Base-by-base conservation (phyloP, 805 yeast genomes). In the Candida xiaguanensis region DNA sequence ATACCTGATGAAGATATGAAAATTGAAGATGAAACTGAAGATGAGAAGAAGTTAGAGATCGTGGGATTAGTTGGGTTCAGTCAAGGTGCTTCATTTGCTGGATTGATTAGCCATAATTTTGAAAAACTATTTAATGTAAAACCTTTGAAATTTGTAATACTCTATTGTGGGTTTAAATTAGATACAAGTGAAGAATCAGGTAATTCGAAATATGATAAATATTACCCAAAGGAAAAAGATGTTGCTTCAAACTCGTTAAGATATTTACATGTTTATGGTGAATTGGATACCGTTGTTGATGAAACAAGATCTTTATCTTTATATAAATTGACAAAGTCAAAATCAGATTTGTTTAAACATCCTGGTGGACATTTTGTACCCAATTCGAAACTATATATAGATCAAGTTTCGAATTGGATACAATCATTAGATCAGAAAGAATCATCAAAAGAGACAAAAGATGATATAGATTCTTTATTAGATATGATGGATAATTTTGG, bases 341-440 rank as follows among this genome's bases (percentile, higher is more conserved):
- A 73, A 27, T 77, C 82, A 38, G 74, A 75, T 38, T 65, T 85
- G 5, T 68, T 83, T 43, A 82, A 77, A 47, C 99, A 91, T 54
- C 97, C 97, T 8, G 98, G 99, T 44, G 97, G 98, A 1, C 99
- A 91, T 56, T 89, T 85, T 65, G 96, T 91, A 34, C 99, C 98
- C 20, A 88, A 87, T 61, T 82, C 89, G 36, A 85, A 85, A 59
- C 35, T 57, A 12, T 51, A 61, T 44, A 57, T 67, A 2, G 68
- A 63, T 39, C 66, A 65, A 44, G 72, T 67, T 5, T 51, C 59
- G 13, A 65, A 62, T 42, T 69, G 74, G 74, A 63, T 69, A 9
- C 56, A 51, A 35, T 24, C 28, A 8, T 46, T 38, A 2, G 51
- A 49, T 9, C 25, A 42, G 24, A 43, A 41, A 26, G 39, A 45